Evolutionary conservation across 2,329 filamentous ascomycete genomes (phyloP), one percentile per base, ranked within the genome.

Genomic region (Fusarium sp.): DNA sequence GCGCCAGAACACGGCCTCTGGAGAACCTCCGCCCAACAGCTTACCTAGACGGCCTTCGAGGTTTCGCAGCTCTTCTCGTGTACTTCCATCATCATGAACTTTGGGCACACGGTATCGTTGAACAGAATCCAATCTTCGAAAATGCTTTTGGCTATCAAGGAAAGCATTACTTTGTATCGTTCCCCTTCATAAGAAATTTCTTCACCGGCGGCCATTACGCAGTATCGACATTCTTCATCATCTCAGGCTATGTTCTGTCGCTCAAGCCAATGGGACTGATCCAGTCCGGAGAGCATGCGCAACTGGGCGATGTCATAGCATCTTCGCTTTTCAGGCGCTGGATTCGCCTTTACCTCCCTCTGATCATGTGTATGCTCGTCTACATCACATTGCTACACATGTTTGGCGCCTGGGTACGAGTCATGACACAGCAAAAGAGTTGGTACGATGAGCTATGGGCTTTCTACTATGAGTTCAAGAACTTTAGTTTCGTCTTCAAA

Each of bases 401-500:
- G 1, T 84, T 90, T 41, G 85, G 85, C 11, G 81, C 88, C 61
- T 85, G 82, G 79, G 81, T 82, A 12, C 65, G 82, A 12, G 81
- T 83, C 18, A 79, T 79, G 28, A 79, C 81, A 20, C 78, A 81
- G 16, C 79, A 86, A 66, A 71, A 71, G 9, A 87, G 73, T 36
- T 85, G 86, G 74, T 68, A 77, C 13, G 85, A 84, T 16, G 89
- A 91, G 73, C 68, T 89, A 4, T 88, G 85, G 82, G 73, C 78
- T 11, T 83, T 85, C 75, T 87, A 87, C 70, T 66, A 78, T 67
- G 89, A 92, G 77, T 83, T 89, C 77, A 93, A 92, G 78, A 92
- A 92, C 79, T 92, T 91, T 81, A 92, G 87, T 79, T 93, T 91
- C 77, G 78, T 92, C 42, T 93, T 89, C 81, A 87, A 88, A 45